These are phyloP conservation scores for Apiospora sp. DNA, from an alignment of 2,329 filamentous ascomycete species.

Conservation along the genomic window DNA sequence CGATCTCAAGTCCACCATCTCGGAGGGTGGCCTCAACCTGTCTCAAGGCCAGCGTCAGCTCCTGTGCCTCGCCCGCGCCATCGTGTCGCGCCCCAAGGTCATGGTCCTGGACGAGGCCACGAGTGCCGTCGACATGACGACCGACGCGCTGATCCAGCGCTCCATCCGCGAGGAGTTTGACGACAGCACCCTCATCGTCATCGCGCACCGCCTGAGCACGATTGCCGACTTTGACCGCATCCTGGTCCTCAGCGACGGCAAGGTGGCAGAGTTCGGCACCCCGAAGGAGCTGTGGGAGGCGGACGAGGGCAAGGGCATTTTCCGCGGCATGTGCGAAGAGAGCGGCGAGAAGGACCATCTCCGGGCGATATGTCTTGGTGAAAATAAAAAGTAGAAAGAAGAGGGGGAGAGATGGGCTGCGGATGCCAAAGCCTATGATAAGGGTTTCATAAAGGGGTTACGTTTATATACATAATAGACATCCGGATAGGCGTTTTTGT, in stretches of 20 bases:
- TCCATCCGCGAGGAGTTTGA: constrained; percentile 77
- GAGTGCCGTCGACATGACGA: constrained; percentile 79
- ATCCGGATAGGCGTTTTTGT: neutral
- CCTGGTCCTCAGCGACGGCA: constrained; percentile 73
- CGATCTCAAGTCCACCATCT: constrained; percentile 68
- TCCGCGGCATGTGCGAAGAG: constrained; percentile 69
- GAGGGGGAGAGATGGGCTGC: neutral
- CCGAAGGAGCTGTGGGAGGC: constrained; percentile 67
- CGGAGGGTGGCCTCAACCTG: constrained; percentile 77
- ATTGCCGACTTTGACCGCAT: constrained; percentile 81
- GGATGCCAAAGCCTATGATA: neutral
- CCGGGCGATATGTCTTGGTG: constrained; percentile 51
- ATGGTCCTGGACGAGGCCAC: constrained; percentile 86
- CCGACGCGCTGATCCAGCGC: constrained; percentile 76
- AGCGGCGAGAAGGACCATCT: constrained; percentile 66
- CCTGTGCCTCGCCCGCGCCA: constrained; percentile 76
- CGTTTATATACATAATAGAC: neutral
- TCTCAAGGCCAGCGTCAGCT: constrained; percentile 81
- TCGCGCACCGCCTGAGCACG: constrained; percentile 78
- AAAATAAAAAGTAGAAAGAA: neutral
- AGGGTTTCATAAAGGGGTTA: neutral
- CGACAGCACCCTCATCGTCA: constrained; percentile 74
- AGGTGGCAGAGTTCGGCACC: constrained; percentile 71
- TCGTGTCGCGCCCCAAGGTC: constrained; percentile 75
- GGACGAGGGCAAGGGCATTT: constrained; percentile 51